A percentile compares a stretch with the other conserved stretches of the same genome.
These are phyloP conservation scores for Pholiota molesta DNA, from an alignment of 768 basidiomycete genomes.

Conservation along the genomic window DNA sequence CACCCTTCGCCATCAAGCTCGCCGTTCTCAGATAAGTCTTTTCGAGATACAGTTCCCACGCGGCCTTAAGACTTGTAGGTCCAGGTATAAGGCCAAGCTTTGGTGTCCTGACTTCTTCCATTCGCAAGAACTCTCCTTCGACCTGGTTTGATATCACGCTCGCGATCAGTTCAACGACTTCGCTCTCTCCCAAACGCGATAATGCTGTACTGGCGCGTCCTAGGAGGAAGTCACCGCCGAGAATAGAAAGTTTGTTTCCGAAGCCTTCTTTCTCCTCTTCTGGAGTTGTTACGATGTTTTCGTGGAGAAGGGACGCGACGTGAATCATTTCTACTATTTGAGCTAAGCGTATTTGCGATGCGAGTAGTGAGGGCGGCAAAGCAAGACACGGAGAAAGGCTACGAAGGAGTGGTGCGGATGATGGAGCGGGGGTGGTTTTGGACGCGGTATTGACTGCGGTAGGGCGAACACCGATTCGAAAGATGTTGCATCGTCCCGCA, in stretches of 20 bases:
- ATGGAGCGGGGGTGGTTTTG: conserved; percentile 22
- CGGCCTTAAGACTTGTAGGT: conserved; percentile 40
- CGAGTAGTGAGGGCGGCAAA: conserved; percentile 57
- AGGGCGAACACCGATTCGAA: conserved; percentile 64
- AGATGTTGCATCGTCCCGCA: conserved; percentile 76
- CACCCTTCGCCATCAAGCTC: conserved; percentile 86
- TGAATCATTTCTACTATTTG: conserved; percentile 99
- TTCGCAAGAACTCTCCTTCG: conserved; percentile 94
- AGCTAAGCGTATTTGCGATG: conserved; percentile 89
- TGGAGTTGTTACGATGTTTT: conserved; percentile 82
- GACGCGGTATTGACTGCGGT: conserved; percentile 38
- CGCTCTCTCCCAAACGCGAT: conserved; percentile 80
- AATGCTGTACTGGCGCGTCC: conserved; percentile 89
- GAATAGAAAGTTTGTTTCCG: conserved; percentile 91
- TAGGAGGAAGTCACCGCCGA: conserved; percentile 95
- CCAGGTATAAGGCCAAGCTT: conserved; percentile 32
- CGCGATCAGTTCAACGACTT: conserved; percentile 93
- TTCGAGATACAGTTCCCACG: conserved; percentile 75
- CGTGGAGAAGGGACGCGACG: conserved; percentile 91
- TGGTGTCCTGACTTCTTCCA: conserved; percentile 53
- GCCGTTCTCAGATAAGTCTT: conserved; percentile 84
- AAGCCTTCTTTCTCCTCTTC: conserved; percentile 66
- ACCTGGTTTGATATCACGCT: conserved; percentile 93
- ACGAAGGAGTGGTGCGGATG: conserved; percentile 19
- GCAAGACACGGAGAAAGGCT: conserved; percentile 26